These are phyloP conservation scores for Plenodomus lindquistii DNA, from an alignment of 2,329 filamentous ascomycete genomes.

Conservation along the genomic window DNA sequence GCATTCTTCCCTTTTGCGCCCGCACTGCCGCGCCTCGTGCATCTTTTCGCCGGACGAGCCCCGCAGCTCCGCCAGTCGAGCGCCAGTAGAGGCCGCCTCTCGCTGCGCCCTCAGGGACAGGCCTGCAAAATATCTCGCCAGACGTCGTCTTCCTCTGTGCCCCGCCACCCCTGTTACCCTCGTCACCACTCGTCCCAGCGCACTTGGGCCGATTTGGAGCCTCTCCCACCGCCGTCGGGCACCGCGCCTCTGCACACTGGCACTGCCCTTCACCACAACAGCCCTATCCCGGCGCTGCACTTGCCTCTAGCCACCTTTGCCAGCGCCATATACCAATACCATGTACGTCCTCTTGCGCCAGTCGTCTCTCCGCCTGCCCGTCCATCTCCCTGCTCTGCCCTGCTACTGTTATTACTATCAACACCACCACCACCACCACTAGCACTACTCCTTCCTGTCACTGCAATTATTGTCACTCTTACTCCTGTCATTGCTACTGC, in stretches of 20 bases:
- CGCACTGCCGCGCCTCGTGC: neutral
- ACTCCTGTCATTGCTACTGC: neutral
- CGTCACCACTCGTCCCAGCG: constrained; percentile 16
- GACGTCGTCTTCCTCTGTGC: constrained; percentile 6
- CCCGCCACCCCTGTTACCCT: constrained; percentile 13
- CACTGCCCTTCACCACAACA: constrained; percentile 6
- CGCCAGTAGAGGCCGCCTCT: neutral
- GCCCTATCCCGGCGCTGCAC: constrained; percentile 9
- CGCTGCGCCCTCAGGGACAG: neutral
- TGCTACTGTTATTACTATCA: too few relatives aligned
- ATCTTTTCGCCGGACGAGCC: neutral
- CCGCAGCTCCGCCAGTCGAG: constrained; percentile 1
- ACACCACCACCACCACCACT: too few relatives aligned
- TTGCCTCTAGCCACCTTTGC: constrained; percentile 10
- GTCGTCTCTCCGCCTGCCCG: constrained; percentile 28
- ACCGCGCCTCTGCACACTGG: constrained; percentile 9
- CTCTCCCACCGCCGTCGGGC: constrained; percentile 16
- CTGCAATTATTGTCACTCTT: neutral
- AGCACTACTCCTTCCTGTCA: too few relatives aligned
- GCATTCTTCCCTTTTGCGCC: neutral
- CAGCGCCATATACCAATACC: constrained; percentile 13
- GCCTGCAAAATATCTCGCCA: constrained; percentile 16
- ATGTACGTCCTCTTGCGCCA: constrained; percentile 42
- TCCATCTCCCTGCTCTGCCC: neutral
- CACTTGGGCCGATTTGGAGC: constrained; percentile 18